A percentile compares a stretch with the other conserved stretches of the same genome.
phyloP scores from a whole-genome alignment of 805 yeast genomes.

The Zygoascus ofunaensis region DNA sequence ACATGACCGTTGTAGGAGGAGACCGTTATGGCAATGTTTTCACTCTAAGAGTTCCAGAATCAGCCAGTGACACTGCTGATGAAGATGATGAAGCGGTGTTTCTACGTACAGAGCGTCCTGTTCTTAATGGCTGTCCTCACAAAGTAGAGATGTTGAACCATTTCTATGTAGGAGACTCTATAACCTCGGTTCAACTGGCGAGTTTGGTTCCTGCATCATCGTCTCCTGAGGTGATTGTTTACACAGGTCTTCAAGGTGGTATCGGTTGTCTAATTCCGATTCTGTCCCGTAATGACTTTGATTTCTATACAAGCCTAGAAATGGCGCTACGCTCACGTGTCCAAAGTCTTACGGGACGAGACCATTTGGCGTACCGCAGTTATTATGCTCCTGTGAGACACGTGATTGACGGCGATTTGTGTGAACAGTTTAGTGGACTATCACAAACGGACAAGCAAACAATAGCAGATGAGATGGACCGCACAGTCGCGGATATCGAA shows the following conservation, averaged over 20 bases:
- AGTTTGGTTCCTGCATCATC: constrained; percentile 30
- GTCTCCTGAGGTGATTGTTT: constrained; percentile 48
- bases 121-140: constrained; percentile 42
- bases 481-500: constrained; percentile 25
- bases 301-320: constrained; percentile 50
- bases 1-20: constrained; percentile 69
- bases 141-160: constrained; percentile 42
- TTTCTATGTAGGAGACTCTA: constrained; percentile 61
- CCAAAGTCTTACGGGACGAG: constrained; percentile 46
- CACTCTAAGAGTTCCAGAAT: constrained; percentile 52
- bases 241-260: constrained; percentile 74
- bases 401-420: constrained; percentile 80
- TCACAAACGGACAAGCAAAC: constrained; percentile 15
- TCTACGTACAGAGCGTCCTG: constrained; percentile 27
- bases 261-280: constrained; percentile 69
- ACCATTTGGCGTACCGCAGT: constrained; percentile 60
- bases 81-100: constrained; percentile 41
- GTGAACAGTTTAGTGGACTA: constrained; percentile 45
- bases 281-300: constrained; percentile 49
- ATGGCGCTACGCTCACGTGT: constrained; percentile 22
- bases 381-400: constrained; percentile 72
- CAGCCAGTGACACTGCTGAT: constrained; percentile 40
- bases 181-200: constrained; percentile 50
- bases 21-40: constrained; percentile 81
- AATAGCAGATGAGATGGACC: constrained; percentile 27